Evolutionary conservation across 2,329 filamentous ascomycete genomes (phyloP), one percentile per base, ranked within the genome.

Genomic region (Aspergillus ustus): DNA sequence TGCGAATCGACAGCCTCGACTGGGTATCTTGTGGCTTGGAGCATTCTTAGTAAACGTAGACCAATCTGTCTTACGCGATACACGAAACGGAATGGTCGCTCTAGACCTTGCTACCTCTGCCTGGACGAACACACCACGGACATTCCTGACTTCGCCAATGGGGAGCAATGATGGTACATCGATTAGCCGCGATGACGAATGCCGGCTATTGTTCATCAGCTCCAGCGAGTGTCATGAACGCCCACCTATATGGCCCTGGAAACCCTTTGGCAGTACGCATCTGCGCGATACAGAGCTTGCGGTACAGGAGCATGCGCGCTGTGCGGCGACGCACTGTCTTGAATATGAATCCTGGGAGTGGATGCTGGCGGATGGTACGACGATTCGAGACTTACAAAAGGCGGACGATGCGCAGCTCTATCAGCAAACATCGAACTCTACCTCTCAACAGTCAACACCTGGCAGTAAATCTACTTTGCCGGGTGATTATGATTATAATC

Each of bases 311-410:
- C 69, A 71, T 62, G 60, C 61, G 50, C 56, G 52, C 43, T 72
- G 69, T 45, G 31, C 19, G 17, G 40, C 7, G 46, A 45, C 43
- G 19, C 63, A 70, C 60, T 69, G 52, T 19, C 20, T 72, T n/a
- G 58, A 71, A 52, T 70, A 70, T 50, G 22, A 64, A 37, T 54
- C 28, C 52, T 71, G 66, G 67, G 49, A 68, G 31, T 71, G 67
- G 67, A 44, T 60, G 7, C 62, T 67, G 28, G 48, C 55, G 46
- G 61, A 65, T 11, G 40, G 34, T 8, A 0, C 19, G 45, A 53
- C 59, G 25, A 60, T 67, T 45, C 57, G 22, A 56, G 22, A 45
- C 43, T 45, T 20, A 7, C 6, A 15, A 6, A 44, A 5, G 25
- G 13, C 15, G 25, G 13, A 54, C 6, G 25, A 40, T 11, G 25